Evolutionary conservation across 2,329 filamentous ascomycete genomes (phyloP).

Genomic region (Microcera coccophila): DNA sequence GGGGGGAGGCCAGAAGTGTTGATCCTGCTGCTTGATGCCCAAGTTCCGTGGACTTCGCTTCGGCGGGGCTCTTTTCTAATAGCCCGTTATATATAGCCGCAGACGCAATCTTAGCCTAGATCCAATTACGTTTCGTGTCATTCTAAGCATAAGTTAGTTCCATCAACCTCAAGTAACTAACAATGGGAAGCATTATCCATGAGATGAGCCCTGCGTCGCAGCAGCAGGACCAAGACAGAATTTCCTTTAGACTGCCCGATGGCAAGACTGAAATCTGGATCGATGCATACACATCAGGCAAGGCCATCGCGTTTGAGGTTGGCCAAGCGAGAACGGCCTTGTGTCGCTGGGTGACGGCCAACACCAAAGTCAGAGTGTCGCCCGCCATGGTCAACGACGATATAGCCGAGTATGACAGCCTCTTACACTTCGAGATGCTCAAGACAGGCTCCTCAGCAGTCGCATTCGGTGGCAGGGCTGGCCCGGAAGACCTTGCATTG

Average conservation of each 20-base stretch:
- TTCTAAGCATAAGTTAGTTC: too few species aligned
- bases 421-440: not conserved
- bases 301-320: not conserved
- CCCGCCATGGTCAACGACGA: not conserved
- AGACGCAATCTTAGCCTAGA: too few species aligned
- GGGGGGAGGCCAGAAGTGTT: too few species aligned
- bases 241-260: not conserved
- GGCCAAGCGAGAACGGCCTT: not conserved
- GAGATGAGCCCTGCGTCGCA: not conserved
- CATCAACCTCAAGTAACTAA: conserved; percentile 19
- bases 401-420: not conserved
- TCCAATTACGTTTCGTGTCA: not conserved
- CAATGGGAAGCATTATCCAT: not conserved
- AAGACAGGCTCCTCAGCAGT: not conserved
- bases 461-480: not conserved
- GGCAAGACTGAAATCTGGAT: not conserved
- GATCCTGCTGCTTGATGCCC: too few species aligned
- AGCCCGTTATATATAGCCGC: too few species aligned
- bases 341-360: not conserved
- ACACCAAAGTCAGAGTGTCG: not conserved
- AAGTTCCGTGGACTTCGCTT: too few species aligned
- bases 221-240: not conserved
- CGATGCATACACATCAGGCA: not conserved
- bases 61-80: too few species aligned
- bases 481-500: not conserved